Base-by-base conservation (phyloP, 495 filamentous ascomycete genomes). In the Neurospora sp. region DNA sequence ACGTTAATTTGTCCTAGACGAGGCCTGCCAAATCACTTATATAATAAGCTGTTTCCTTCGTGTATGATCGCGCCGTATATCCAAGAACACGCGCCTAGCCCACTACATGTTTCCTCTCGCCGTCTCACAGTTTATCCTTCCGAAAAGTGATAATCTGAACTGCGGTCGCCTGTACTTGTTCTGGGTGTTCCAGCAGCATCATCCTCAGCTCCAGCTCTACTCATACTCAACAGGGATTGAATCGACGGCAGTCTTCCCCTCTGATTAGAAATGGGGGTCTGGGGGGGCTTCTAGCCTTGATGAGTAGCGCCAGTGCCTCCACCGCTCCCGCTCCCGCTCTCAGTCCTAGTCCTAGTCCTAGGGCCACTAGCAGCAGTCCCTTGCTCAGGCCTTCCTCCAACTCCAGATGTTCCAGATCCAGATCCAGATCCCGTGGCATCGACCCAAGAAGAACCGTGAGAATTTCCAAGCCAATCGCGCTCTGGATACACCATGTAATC, bases 401-500 rank as follows among this genome's bases (percentile, higher is more conserved):
- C 21, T 6, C 21, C 48, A 59, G 21, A 59, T 28, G 48, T 15
- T 15, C 48, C 48, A 54, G 45, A 24, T 24, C 48, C 45, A 17
- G 42, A 19, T 43, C 42, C n/a, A 24, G n/a, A 21, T 54, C n/a
- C n/a, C 6, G 48, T 19, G 15, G 15, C 54, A 66, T 34, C 54
- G 15, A 34, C 54, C 54, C 54, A 34, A 31, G 48, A 28, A 59
- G 48, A 28, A 59, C 54, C 54, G 13, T 28, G 54, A 66, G 54
- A 34, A 4, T 66, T 66, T 2, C 7, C 54, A 34, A 91, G 84
- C 89, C 89, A 91, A 76, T 91, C 89, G 75, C 87, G 84, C 74
- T 85, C 90, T 2, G 84, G 86, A 82, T 90, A 88, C 21, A 89
- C 86, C 87, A 89, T 89, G 73, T 88, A 91, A 76, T 90, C 89